Conservation (phyloP, 2,329 filamentous ascomycete genomes). For the Arthrobotrys sinensis region DNA sequence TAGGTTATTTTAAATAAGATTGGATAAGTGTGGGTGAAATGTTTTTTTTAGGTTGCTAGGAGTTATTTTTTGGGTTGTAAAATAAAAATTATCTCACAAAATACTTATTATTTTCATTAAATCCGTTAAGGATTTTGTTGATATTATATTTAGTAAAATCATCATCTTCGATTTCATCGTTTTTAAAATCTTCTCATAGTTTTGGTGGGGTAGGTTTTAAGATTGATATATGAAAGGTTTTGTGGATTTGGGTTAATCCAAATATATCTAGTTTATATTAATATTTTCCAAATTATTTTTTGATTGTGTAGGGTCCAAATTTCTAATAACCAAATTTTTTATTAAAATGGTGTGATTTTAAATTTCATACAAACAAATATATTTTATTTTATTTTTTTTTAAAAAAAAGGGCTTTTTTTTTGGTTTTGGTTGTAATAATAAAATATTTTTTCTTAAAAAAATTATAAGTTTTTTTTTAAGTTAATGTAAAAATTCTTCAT, state of each 20-base stretch:
- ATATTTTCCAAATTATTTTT: not conserved
- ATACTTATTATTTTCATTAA: conserved; percentile 5
- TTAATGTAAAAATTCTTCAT: too few relatives aligned
- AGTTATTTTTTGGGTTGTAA: too few relatives aligned
- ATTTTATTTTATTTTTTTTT: conserved; percentile 37
- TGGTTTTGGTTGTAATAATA: conserved; percentile 29
- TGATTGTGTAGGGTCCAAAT: conserved; percentile 6
- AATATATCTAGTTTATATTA: conserved; percentile 1
- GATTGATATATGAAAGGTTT: not conserved
- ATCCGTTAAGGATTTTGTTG: not conserved
- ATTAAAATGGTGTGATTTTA: not conserved
- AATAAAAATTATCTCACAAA: not conserved
- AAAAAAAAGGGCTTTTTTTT: not conserved
- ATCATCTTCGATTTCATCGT: not conserved
- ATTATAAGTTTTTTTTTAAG: not conserved
- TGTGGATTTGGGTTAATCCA: not conserved
- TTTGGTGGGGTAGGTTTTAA: not conserved
- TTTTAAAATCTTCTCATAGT: not conserved
- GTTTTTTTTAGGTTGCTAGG: too few relatives aligned
- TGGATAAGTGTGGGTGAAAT: too few relatives aligned
- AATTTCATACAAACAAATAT: conserved; percentile 24
- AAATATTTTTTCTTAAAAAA: conserved; percentile 17
- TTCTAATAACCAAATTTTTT: conserved; percentile 27
- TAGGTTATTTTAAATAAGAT: too few relatives aligned
- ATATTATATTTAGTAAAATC: not conserved